Conservation (phyloP, 1,139 yeast genomes). For the Protomyces macrosporus region DNA sequence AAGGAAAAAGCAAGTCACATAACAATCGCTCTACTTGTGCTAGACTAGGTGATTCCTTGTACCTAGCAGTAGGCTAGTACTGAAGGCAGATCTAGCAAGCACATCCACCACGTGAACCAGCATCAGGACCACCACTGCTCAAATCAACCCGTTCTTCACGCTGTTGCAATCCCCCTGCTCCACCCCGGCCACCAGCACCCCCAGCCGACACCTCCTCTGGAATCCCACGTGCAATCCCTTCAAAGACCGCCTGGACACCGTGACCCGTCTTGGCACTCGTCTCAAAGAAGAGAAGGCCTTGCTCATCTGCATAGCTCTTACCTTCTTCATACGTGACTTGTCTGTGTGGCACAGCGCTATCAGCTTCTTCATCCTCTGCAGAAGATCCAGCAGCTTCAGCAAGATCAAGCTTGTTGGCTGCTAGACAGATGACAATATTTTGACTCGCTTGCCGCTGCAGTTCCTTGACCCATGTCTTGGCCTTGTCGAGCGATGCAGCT, state of each 20-base stretch:
- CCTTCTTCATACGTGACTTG: constrained; percentile 90
- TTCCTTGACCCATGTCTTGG: constrained; percentile 98
- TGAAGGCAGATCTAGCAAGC: background rate
- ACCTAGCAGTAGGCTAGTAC: too few relatives aligned
- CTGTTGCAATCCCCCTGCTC: background rate
- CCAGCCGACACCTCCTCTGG: constrained; percentile 19
- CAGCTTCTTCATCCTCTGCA: constrained; percentile 39
- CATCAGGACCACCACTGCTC: constrained; percentile 10
- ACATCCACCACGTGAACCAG: constrained; percentile 11
- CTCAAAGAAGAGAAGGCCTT: constrained; percentile 83
- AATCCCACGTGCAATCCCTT: constrained; percentile 60
- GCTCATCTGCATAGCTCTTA: constrained; percentile 70
- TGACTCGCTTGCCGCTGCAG: constrained; percentile 91
- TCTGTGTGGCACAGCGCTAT: constrained; percentile 46
- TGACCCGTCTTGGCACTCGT: constrained; percentile 92
- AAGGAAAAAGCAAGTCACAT: background rate
- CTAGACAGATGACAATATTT: constrained; percentile 85
- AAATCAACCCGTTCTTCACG: constrained; percentile 23
- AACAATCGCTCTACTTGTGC: too few relatives aligned
- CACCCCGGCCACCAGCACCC: background rate
- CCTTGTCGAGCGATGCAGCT: constrained; percentile 95
- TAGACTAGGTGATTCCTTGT: too few relatives aligned
- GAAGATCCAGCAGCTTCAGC: constrained; percentile 32
- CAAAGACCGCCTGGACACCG: constrained; percentile 85
- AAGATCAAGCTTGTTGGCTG: constrained; percentile 86